Evolutionary conservation across 2,329 filamentous ascomycete species (phyloP), one percentile per base, ranked within the genome.

Genomic region (Cytospora piceicola): DNA sequence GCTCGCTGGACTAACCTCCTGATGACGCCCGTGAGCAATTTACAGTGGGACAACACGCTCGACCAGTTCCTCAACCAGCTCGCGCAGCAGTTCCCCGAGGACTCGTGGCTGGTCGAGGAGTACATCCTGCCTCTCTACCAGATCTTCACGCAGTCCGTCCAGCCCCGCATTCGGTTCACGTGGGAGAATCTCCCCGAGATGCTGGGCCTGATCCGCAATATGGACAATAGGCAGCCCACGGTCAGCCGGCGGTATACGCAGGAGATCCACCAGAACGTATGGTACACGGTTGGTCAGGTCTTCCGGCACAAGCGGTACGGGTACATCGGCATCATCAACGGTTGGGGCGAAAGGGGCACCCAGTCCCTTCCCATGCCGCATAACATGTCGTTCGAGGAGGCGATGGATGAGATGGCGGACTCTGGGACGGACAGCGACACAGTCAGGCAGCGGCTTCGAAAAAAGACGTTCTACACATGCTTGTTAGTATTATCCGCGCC

Each of bases 391-490:
- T 63, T 64, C 32, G 68, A 69, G 20, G 72, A 73, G 52, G 63
- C 67, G 11, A 64, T 70, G 29, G 78, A 77, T 67, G 77, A 77
- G 30, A 81, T 83, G 68, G 90, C 83, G 72, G 84, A 68, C 79
- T 80, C 81, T 59, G 88, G 88, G 67, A 70, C 82, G 81, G 67
- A 90, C 83, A 89, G 89, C 87, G 81, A 74, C 82, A 83, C 69
- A 3, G 70, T 71, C 69, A 67, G 68, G 36, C 79, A 81, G n/a
- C 78, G 81, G 61, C 89, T 87, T 2, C 80, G 85, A 55, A 78
- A 86, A 67, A 89, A 92, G 77, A 88, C 88, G 39, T 97, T 93
- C 72, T 97, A 97, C 75, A 90, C 93, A 71, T 92, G 92, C 72
- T 81, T 97, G 92, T 97, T 79, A 83, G 93, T 87, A 56, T 63